phyloP scores from a whole-genome alignment of 1,139 yeast genomes.

The Saccharomyces hybrid region DNA sequence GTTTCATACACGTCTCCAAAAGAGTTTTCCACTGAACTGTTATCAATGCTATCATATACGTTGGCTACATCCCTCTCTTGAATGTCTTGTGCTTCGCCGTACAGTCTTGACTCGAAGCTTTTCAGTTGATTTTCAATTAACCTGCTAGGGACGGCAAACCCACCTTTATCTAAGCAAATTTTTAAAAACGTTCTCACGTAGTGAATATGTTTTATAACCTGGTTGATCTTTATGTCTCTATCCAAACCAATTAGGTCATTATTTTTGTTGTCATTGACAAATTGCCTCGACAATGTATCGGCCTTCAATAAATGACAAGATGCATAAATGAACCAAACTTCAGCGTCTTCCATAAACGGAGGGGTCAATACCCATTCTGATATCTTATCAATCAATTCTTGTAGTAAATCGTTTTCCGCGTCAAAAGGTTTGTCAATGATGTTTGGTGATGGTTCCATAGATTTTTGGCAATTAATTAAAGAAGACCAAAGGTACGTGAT shows the following conservation, averaged over 20 bases:
- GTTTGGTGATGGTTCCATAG: slow-evolving; percentile 4
- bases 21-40: not conserved
- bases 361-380: slow-evolving; percentile 27
- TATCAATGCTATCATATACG: not conserved
- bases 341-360: slow-evolving; percentile 30
- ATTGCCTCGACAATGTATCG: slow-evolving; percentile 17
- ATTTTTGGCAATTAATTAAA: slow-evolving; percentile 11
- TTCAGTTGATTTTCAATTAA: slow-evolving; percentile 19
- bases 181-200: slow-evolving; percentile 16
- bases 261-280: slow-evolving; percentile 4
- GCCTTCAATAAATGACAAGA: slow-evolving; percentile 26
- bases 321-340: slow-evolving; percentile 28
- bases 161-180: slow-evolving; percentile 14
- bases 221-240: slow-evolving; percentile 21
- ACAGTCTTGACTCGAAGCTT: slow-evolving; percentile 17
- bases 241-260: slow-evolving; percentile 13
- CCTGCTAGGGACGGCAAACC: slow-evolving; percentile 16
- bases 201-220: slow-evolving; percentile 21
- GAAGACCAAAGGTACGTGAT: slow-evolving; percentile 34
- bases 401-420: slow-evolving; percentile 8
- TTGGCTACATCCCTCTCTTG: not conserved
- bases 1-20: not conserved
- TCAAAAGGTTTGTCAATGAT: not conserved
- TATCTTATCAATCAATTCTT: slow-evolving; percentile 21
- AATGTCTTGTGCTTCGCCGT: slow-evolving; percentile 2